A percentile compares a stretch with the other conserved stretches of the same genome.
Conservation (phyloP, 768 basidiomycete species). For the Leccinum arenicola region DNA sequence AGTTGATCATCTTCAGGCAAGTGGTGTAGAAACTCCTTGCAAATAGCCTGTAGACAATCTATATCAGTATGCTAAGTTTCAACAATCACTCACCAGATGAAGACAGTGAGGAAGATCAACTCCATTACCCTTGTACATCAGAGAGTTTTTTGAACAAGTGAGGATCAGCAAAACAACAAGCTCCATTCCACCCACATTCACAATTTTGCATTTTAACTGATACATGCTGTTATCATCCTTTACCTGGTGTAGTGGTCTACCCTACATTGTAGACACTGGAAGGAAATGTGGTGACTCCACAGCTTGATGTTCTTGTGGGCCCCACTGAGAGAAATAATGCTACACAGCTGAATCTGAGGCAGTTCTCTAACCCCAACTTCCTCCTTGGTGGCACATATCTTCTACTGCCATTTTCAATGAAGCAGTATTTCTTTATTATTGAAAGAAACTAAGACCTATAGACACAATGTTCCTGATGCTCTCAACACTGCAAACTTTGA, state of each 20-base stretch:
- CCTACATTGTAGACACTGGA: neutral
- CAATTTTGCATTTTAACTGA: neutral
- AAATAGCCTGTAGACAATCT: neutral
- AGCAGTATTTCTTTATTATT: too few relatives aligned
- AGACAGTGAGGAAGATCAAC: neutral
- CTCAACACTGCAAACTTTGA: too few relatives aligned
- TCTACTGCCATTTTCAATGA: too few relatives aligned
- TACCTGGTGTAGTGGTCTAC: neutral
- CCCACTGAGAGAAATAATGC: neutral
- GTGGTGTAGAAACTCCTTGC: neutral
- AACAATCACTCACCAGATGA: neutral
- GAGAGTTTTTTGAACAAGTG: neutral
- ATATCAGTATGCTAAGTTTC: neutral
- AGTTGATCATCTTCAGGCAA: neutral
- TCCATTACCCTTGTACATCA: neutral
- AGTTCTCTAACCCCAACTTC: too few relatives aligned
- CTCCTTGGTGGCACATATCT: too few relatives aligned
- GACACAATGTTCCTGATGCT: too few relatives aligned
- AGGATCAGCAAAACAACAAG: neutral
- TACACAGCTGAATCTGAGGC: too few relatives aligned
- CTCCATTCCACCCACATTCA: neutral
- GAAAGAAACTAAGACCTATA: too few relatives aligned
- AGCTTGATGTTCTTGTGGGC: neutral
- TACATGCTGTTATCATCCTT: neutral
- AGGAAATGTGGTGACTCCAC: neutral